Conservation (phyloP, 1,284 basidiomycete genomes). For the Ceratobasidium sp. region DNA sequence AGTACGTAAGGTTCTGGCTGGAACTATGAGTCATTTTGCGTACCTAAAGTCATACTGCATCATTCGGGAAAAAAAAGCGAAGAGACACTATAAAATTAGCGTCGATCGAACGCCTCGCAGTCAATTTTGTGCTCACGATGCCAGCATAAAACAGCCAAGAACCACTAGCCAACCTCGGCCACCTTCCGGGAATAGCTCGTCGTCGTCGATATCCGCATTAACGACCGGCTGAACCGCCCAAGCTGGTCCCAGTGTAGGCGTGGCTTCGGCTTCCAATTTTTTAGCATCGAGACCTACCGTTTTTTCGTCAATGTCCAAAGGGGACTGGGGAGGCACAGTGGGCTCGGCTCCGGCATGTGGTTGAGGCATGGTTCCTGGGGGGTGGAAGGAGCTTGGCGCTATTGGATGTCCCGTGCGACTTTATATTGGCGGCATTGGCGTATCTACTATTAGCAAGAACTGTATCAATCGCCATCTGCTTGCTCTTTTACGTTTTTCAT, state of each 20-base stretch:
- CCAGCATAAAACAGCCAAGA: conserved; percentile 49
- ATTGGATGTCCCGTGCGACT: too few relatives aligned
- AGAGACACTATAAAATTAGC: not conserved
- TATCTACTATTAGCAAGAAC: too few relatives aligned
- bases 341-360: not conserved
- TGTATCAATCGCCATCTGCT: too few relatives aligned
- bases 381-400: too few relatives aligned
- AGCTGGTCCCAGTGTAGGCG: too few relatives aligned
- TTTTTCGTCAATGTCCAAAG: not conserved
- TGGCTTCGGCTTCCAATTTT: not conserved
- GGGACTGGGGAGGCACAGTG: not conserved
- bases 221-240: too few relatives aligned
- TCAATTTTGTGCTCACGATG: conserved; percentile 16
- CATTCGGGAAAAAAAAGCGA: not conserved
- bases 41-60: conserved; percentile 43
- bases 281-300: not conserved
- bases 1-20: not conserved
- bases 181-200: conserved; percentile 49
- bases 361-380: too few relatives aligned
- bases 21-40: not conserved
- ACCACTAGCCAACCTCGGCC: conserved; percentile 50
- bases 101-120: not conserved
- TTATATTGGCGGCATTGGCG: too few relatives aligned
- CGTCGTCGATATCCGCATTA: conserved; percentile 12
- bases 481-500: not conserved